Percentiles rank a stretch among this genome's conserved stretches.
phyloP scores from a whole-genome alignment of 495 filamentous ascomycete genomes.

The Penicillium cosmopolitanum region DNA sequence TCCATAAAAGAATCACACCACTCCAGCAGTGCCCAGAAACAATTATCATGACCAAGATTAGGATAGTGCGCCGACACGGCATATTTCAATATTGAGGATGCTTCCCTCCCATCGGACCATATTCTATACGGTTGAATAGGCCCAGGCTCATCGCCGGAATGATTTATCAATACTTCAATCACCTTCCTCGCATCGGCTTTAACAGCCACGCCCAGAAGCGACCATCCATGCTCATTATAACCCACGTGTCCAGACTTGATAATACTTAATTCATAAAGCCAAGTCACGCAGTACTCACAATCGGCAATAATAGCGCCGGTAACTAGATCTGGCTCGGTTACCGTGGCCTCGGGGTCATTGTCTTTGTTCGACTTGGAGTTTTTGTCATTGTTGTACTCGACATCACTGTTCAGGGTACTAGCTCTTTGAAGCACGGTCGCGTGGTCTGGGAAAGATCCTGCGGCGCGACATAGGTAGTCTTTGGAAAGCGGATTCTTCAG shows the following conservation, averaged over 20 bases:
- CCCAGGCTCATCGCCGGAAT: not conserved
- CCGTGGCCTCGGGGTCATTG: not conserved
- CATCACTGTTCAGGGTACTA: too few species aligned
- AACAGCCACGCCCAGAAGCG: not conserved
- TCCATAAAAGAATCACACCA: constrained; percentile 1
- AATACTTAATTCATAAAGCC: not conserved
- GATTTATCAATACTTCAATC: not conserved
- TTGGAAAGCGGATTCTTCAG: not conserved
- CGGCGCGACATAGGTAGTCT: not conserved
- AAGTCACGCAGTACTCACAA: not conserved
- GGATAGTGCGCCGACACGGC: not conserved
- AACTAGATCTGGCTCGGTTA: not conserved
- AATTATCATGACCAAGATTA: not conserved
- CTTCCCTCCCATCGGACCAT: not conserved
- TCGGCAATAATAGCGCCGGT: not conserved
- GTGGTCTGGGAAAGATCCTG: not conserved
- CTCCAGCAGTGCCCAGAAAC: not conserved
- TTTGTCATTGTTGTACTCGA: not conserved
- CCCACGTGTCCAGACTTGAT: not conserved
- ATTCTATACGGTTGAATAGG: not conserved
- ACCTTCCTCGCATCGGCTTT: not conserved
- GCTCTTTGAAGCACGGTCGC: not conserved
- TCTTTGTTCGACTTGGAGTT: not conserved
- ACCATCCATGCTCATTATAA: not conserved
- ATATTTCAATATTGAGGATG: not conserved